Base-by-base conservation (phyloP, 495 filamentous ascomycete species). In the Podospora anserina region DNA sequence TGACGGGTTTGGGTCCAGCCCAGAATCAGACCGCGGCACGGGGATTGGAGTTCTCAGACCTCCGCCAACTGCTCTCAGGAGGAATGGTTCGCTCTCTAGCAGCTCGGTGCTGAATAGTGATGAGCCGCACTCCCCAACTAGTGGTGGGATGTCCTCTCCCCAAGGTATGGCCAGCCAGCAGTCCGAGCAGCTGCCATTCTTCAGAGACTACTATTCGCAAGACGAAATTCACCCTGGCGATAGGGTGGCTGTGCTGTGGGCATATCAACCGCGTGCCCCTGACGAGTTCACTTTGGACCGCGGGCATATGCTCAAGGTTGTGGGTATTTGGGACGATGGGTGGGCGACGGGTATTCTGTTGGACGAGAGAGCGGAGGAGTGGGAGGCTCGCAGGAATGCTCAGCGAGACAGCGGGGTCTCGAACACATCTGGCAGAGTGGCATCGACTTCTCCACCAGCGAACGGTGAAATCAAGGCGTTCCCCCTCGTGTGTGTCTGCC, bases 281-380 rank as follows among this genome's bases (percentile, higher is more conserved):
- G 96, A 99, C 73, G 96, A 99, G 75, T 98, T 97, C 73, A 87
- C 91, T 68, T 83, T 99, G 30, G 95, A 98, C 69, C 88, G 96
- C 64, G 96, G 96, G 59, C 96, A 99, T 79, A 97, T 99, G 95
- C 83, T 99, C 68, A 97, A 97, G 80, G 91, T 99, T 34, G 91
- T 99, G 63, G 96, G 96, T 54, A 97, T 99, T 70, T 99, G 96
- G 96, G 96, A 99, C 77, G 96, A 99, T 81, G 96, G 96, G 55
- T 99, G 96, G 96, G 96, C 96, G 34, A 99, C 96, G 11, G 96
- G 96, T 71, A 86, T 97, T 63, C 82, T 93, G 73, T 77, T 97
- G 32, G 82, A 89, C 61, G 92, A 97, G 70, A 85, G 88, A 65
- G 93, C 92, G 1, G 96, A 99, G 65, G 92, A 97, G 65, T 96